Conservation (phyloP, 1,284 basidiomycete species). For the Papiliotrema flavescens region DNA sequence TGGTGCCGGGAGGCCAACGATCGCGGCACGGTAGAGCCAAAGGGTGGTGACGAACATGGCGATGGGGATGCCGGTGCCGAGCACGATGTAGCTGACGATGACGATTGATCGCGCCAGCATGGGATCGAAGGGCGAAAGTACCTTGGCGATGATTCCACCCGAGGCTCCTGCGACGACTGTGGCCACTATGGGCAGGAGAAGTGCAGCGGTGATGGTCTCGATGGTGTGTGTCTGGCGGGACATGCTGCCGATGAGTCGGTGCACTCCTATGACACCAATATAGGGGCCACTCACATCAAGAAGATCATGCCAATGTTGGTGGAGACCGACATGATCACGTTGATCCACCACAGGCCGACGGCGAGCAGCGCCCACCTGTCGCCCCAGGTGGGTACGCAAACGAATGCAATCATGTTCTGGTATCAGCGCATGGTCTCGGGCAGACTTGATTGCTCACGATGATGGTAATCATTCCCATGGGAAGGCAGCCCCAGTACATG, state of each 20-base stretch:
- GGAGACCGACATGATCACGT: conserved; percentile 57
- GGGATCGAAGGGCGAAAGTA: conserved; percentile 53
- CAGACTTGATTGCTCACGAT: conserved; percentile 47
- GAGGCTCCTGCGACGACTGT: conserved; percentile 65
- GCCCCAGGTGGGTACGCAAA: conserved; percentile 52
- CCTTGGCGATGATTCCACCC: conserved; percentile 59
- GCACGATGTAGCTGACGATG: conserved; percentile 51
- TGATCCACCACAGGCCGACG: conserved; percentile 72
- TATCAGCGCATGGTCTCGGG: conserved; percentile 27
- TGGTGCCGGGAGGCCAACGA: conserved; percentile 49
- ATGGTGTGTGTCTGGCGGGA: conserved; percentile 61
- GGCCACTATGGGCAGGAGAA: conserved; percentile 70
- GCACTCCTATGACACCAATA: background rate
- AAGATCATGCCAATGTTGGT: conserved; percentile 65
- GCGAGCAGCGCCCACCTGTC: conserved; percentile 58
- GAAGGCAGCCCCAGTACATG: conserved; percentile 64
- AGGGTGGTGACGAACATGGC: conserved; percentile 61
- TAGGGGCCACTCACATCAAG: conserved; percentile 57
- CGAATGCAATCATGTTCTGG: conserved; percentile 52
- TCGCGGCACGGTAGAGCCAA: conserved; percentile 53
- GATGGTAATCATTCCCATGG: conserved; percentile 68
- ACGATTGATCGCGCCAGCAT: conserved; percentile 58
- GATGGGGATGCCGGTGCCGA: conserved; percentile 51
- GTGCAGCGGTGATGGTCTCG: conserved; percentile 58
- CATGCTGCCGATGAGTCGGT: conserved; percentile 52